Percentiles rank a stretch among this genome's conserved stretches.
phyloP scores from a whole-genome alignment of 495 filamentous ascomycete species.

The Tuber magnatum region DNA sequence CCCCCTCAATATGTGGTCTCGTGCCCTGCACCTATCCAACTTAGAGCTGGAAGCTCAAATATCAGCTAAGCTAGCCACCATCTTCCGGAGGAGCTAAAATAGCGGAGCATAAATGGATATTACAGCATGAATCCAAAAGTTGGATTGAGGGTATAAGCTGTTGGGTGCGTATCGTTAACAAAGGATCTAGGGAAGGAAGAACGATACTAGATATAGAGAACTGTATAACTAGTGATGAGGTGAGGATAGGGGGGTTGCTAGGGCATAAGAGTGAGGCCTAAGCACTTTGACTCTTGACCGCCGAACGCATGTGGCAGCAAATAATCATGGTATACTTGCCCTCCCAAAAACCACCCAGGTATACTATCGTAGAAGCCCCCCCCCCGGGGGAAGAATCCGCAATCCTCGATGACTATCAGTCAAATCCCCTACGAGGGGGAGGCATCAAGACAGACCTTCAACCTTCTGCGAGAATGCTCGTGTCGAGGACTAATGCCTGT shows the following conservation, averaged over 20 bases:
- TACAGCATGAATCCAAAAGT: background rate
- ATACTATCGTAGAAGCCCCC: too few species aligned
- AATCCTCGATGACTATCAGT: too few species aligned
- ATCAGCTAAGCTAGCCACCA: too few species aligned
- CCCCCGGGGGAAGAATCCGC: too few species aligned
- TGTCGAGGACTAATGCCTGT: background rate
- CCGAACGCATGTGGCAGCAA: background rate
- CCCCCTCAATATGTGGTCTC: background rate
- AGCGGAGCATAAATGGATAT: background rate
- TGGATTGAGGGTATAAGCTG: background rate
- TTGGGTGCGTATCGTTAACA: background rate
- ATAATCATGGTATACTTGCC: background rate
- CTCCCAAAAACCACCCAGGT: too few species aligned
- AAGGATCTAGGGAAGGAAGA: background rate
- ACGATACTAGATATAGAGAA: background rate
- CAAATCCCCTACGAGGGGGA: too few species aligned
- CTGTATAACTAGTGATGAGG: background rate
- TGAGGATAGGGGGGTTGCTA: background rate
- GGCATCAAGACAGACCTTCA: too few species aligned
- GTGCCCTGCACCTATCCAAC: background rate
- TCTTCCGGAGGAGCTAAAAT: background rate
- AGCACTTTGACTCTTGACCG: background rate
- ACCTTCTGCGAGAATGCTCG: background rate
- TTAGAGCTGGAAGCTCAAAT: too few species aligned
- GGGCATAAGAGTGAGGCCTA: background rate